Base-by-base conservation (phyloP, 1,284 basidiomycete genomes). In the Papiliotrema nemorosa region DNA sequence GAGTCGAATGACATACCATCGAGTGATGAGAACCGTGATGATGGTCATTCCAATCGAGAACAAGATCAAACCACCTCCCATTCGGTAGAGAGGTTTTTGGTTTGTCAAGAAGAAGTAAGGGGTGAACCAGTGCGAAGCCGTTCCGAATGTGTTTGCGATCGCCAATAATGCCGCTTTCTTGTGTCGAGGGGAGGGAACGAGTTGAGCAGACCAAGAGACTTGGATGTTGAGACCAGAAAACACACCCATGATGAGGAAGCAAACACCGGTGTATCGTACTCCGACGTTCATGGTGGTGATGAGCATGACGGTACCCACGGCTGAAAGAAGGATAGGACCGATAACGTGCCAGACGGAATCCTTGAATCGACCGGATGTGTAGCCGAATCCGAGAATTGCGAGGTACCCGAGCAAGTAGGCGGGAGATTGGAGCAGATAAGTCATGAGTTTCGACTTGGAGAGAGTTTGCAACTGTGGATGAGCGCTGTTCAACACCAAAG, bases 211-310 rank as follows among this genome's bases (percentile, higher is more conserved):
- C 52, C 52, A 54, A 7, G 52, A 54, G 29, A 54, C 47, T 39
- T 54, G 52, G 22, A 54, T 54, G 44, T 54, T 54, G 52, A 54
- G 52, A 44, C 52, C 52, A 27, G 52, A 54, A 27, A 54, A 54
- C 39, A 54, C 52, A 54, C 52, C 52, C 52, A 54, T 54, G 40
- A 54, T 54, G 35, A 54, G 52, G 52, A 54, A 54, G 40, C 52
- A 54, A 43, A 54, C 52, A 45, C 52, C 52, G 33, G 52, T 54
- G 48, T 54, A 54, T 36, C 52, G 41, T 9, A 54, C 52, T 6
- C 52, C 52, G 21, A 50, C 35, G 38, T 54, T 54, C 21, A 54
- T 29, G 2, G 47, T 44, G 16, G 52, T 54, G 48, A 54, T 54
- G 42, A 54, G 44, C 52, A 54, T 54, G 52, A 54, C 48, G 4